A percentile compares a stretch with the other conserved stretches of the same genome.
phyloP scores from a whole-genome alignment of 2,329 filamentous ascomycete genomes.

The Penicillium hordei region DNA sequence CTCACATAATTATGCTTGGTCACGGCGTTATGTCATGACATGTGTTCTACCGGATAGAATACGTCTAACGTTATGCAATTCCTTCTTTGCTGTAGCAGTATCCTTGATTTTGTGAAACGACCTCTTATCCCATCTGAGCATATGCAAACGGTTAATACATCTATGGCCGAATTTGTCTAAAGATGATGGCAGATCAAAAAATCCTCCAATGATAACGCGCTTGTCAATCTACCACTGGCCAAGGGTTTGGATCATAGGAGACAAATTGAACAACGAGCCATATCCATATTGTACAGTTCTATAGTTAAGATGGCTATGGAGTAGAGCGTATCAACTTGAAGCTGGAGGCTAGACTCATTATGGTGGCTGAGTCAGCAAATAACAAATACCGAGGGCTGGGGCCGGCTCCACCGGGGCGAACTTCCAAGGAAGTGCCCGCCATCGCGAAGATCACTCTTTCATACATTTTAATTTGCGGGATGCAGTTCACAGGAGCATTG shows the following conservation, averaged over 20 bases:
- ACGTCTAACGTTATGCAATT: neutral
- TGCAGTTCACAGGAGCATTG: slow-evolving; percentile 17
- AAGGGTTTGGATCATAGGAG: slow-evolving; percentile 12
- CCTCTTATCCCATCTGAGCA: slow-evolving; percentile 36
- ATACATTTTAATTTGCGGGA: slow-evolving; percentile 7
- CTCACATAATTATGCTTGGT: neutral
- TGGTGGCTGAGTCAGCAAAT: neutral
- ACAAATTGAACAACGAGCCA: neutral
- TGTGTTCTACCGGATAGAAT: slow-evolving; percentile 3
- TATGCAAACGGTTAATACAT: slow-evolving; percentile 28
- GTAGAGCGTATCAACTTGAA: neutral
- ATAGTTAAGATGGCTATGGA: neutral
- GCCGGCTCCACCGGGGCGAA: neutral
- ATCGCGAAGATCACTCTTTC: slow-evolving; percentile 7
- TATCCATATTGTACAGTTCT: neutral
- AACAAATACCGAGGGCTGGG: neutral
- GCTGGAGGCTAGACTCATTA: neutral
- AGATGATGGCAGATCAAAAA: slow-evolving; percentile 49
- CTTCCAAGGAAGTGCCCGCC: slow-evolving; percentile 6
- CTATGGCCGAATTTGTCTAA: slow-evolving; percentile 48
- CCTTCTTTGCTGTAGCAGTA: neutral
- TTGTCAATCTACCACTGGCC: slow-evolving; percentile 1
- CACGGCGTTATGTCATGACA: slow-evolving; percentile 4
- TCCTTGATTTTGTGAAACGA: neutral
- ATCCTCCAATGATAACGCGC: slow-evolving; percentile 19